Percentiles rank a stretch among this genome's conserved stretches.
These are phyloP conservation scores for Pseudopithomyces chartarum DNA, from an alignment of 2,329 filamentous ascomycete genomes.

Conservation along the genomic window DNA sequence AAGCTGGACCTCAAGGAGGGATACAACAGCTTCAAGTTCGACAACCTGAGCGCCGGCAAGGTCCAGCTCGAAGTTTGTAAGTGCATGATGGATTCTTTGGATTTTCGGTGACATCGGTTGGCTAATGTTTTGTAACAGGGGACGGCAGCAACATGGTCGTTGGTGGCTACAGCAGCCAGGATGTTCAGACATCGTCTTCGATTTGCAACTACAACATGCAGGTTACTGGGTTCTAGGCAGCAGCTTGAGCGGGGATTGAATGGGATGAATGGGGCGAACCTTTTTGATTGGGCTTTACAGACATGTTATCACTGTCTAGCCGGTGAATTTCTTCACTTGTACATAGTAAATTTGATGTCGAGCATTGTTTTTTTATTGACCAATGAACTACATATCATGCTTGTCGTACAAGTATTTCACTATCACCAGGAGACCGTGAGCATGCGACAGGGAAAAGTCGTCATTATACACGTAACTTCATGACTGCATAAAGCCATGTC, in stretches of 20 bases:
- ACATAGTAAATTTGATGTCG: too few species aligned
- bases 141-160: constrained; percentile 26
- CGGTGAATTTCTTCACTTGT: too few species aligned
- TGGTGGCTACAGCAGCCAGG: constrained; percentile 19
- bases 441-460: not conserved
- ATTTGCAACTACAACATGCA: constrained; percentile 27
- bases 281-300: not conserved
- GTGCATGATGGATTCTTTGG: not conserved
- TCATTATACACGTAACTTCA: constrained; percentile 5
- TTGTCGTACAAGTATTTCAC: too few species aligned
- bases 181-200: constrained; percentile 8
- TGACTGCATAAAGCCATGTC: constrained; percentile 4
- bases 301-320: too few species aligned
- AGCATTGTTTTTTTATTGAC: too few species aligned
- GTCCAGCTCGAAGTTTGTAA: constrained; percentile 30
- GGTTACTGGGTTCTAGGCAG: constrained; percentile 14
- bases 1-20: constrained; percentile 16
- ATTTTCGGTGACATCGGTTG: not conserved
- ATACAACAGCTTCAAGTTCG: constrained; percentile 29
- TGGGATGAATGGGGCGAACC: not conserved
- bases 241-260: not conserved
- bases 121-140: not conserved
- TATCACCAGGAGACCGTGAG: too few species aligned
- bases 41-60: constrained; percentile 23
- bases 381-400: too few species aligned